A percentile compares a stretch with the other conserved stretches of the same genome.
Conservation (phyloP, 2,329 filamentous ascomycete genomes). For the Penicillium sp. region DNA sequence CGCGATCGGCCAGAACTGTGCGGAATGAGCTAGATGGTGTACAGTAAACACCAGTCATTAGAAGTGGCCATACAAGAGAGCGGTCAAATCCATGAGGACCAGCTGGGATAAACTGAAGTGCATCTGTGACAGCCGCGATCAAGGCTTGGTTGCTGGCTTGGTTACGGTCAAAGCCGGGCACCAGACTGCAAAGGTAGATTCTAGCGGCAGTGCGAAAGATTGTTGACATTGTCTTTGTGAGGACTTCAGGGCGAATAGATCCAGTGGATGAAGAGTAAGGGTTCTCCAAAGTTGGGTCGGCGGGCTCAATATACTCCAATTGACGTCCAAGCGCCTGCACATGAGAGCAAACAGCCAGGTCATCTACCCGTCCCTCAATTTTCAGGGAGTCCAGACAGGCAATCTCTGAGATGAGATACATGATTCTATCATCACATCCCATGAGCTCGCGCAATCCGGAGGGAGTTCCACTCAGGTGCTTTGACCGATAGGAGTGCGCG, state of each 20-base stretch:
- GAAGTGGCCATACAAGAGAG: conserved; percentile 88
- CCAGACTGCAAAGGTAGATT: conserved; percentile 92
- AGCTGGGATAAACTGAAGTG: conserved; percentile 65
- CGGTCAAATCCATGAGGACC: conserved; percentile 85
- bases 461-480: conserved; percentile 69
- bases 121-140: conserved; percentile 73
- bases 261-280: conserved; percentile 63
- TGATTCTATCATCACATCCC: conserved; percentile 95
- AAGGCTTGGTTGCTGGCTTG: conserved; percentile 70
- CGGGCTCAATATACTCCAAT: conserved; percentile 76
- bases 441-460: conserved; percentile 89
- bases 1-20: conserved; percentile 73
- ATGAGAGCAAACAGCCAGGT: conserved; percentile 84
- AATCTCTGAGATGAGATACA: conserved; percentile 98
- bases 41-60: conserved; percentile 81
- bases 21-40: conserved; percentile 75
- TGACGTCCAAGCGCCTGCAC: conserved; percentile 86
- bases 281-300: conserved; percentile 64
- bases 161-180: conserved; percentile 80
- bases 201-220: conserved; percentile 90
- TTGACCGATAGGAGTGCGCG: conserved; percentile 90
- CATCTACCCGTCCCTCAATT: conserved; percentile 74
- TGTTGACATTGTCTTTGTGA: conserved; percentile 84
- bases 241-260: conserved; percentile 76
- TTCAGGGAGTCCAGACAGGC: conserved; percentile 92